Percentiles rank a stretch among this genome's conserved stretches.
Evolutionary conservation across 2,329 filamentous ascomycete species (phyloP).

Genomic region (Fusarium scirpi): DNA sequence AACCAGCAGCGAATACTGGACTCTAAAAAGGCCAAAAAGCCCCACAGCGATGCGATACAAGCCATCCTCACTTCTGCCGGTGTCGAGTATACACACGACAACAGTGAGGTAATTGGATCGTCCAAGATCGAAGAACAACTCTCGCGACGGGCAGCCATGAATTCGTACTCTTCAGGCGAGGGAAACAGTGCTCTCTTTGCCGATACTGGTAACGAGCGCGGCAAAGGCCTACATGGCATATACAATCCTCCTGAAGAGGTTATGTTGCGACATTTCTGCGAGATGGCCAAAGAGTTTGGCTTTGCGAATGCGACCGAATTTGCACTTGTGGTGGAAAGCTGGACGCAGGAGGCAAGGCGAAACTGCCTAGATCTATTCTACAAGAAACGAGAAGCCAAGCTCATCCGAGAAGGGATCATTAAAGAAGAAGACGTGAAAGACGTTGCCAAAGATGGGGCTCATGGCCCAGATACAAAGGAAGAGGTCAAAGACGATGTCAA

Average conservation of each 20-base stretch:
- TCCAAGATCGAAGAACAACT: conserved; percentile 92
- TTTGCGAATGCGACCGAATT: conserved; percentile 84
- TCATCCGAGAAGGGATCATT: conserved; percentile 51
- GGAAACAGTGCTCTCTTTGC: conserved; percentile 70
- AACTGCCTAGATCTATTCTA: conserved; percentile 87
- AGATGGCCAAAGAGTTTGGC: conserved; percentile 84
- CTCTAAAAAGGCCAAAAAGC: conserved; percentile 53
- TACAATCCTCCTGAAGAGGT: conserved; percentile 83
- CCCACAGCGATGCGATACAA: conserved; percentile 79
- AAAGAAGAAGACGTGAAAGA: conserved; percentile 45
- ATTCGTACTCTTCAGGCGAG: conserved; percentile 59
- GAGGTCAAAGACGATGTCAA: conserved; percentile 31
- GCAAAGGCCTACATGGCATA: conserved; percentile 50
- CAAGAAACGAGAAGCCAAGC: conserved; percentile 68
- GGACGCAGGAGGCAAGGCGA: conserved; percentile 85
- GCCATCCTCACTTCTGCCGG: conserved; percentile 90
- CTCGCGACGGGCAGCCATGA: conserved; percentile 78
- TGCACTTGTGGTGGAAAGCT: conserved; percentile 88
- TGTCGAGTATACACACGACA: conserved; percentile 96
- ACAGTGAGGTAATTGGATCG: conserved; percentile 92
- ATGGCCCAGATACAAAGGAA: conserved; percentile 20
- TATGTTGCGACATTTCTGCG: conserved; percentile 85
- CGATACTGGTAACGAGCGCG: conserved; percentile 57
- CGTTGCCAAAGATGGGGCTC: conserved; percentile 29
- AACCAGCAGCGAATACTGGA: conserved; percentile 57